Conservation (phyloP, 2,329 filamentous ascomycete species). For the Metarhizium sp. region DNA sequence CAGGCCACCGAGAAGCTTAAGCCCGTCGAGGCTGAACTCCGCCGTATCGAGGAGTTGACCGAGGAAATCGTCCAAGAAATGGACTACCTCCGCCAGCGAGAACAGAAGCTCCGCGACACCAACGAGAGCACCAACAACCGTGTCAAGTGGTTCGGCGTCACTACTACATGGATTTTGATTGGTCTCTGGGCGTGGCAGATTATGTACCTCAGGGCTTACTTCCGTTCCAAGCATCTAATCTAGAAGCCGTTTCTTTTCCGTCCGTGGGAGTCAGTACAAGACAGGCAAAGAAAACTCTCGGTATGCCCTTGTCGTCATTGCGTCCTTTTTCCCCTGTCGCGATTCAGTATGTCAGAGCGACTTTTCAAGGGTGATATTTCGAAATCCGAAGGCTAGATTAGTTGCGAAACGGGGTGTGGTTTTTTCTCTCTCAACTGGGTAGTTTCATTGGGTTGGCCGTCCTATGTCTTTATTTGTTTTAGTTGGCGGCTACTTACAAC, state of each 20-base stretch:
- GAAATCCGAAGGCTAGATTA: not conserved
- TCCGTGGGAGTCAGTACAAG: not conserved
- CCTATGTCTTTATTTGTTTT: not conserved
- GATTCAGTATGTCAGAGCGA: not conserved
- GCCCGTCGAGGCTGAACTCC: constrained; percentile 89
- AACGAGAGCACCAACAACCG: constrained; percentile 99
- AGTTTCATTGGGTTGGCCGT: not conserved
- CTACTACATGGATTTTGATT: constrained; percentile 84
- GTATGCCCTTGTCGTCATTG: not conserved
- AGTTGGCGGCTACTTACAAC: constrained; percentile 1
- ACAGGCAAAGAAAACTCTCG: not conserved
- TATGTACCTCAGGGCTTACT: constrained; percentile 94
- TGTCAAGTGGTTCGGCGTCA: constrained; percentile 97
- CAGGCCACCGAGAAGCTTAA: constrained; percentile 96
- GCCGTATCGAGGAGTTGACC: constrained; percentile 85
- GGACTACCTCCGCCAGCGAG: constrained; percentile 83
- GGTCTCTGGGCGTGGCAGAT: constrained; percentile 94
- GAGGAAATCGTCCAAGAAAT: constrained; percentile 85
- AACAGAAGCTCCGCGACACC: constrained; percentile 94
- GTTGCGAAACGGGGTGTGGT: not conserved
- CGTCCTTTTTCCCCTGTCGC: not conserved
- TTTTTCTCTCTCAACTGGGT: not conserved
- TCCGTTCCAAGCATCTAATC: constrained; percentile 51
- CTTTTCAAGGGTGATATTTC: not conserved
- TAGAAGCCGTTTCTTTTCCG: constrained; percentile 10